phyloP scores from a whole-genome alignment of 176 grass and related monocot genomes.

The Elaeis guineensis region DNA sequence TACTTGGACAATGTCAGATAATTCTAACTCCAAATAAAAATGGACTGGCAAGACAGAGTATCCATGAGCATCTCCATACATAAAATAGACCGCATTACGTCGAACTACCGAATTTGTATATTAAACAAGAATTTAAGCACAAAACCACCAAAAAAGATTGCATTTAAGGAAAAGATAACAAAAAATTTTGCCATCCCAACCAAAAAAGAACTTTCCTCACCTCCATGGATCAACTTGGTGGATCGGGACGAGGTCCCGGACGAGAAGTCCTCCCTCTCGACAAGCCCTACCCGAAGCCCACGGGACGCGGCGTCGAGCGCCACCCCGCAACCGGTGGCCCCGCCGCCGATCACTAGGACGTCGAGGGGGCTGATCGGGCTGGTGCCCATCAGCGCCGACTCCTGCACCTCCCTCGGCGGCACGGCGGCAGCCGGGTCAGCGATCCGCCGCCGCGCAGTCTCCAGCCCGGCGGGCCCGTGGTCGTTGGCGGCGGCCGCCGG shows the following conservation, averaged over 20 bases:
- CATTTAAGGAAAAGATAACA: no score
- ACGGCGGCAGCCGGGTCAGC: constrained; percentile 27
- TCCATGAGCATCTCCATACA: no score
- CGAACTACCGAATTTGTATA: no score
- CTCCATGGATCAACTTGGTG: constrained; percentile 91
- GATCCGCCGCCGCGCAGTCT: constrained; percentile 31
- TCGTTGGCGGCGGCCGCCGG: constrained; percentile 27
- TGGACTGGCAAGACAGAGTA: no score
- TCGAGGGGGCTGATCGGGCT: constrained; percentile 55
- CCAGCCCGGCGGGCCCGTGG: constrained; percentile 22
- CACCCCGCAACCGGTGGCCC: constrained; percentile 75
- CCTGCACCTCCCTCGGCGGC: constrained; percentile 54
- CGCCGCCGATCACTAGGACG: constrained; percentile 70
- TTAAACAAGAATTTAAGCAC: no score
- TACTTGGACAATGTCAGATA: no score
- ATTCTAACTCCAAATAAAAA: no score
- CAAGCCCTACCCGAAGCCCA: constrained; percentile 75
- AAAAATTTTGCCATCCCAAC: no score
- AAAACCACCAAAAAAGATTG: no score
- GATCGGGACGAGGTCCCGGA: constrained; percentile 89
- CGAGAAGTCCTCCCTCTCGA: constrained; percentile 98
- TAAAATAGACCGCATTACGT: no score
- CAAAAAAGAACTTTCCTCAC: constrained; percentile 17
- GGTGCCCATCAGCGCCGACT: constrained; percentile 42
- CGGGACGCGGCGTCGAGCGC: constrained; percentile 80